Evolutionary conservation across 2,329 filamentous ascomycete genomes (phyloP).

Genomic region (Alternaria ventricosa): DNA sequence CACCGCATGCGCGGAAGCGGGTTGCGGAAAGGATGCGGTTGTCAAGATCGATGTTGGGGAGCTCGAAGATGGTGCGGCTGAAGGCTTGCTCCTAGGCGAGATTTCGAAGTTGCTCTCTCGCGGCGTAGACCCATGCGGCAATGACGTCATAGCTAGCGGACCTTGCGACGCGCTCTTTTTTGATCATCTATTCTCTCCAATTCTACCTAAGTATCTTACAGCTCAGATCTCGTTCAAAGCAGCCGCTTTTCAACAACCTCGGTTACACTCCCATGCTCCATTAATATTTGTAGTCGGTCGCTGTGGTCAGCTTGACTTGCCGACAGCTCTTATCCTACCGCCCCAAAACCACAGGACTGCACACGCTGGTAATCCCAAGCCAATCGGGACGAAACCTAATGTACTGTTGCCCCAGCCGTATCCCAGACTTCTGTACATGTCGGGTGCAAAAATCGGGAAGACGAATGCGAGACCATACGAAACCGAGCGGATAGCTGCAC

Average conservation of each 20-base stretch:
- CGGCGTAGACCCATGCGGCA: background rate
- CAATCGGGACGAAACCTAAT: constrained; percentile 28
- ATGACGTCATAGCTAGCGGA: background rate
- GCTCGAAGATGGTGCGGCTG: too few relatives aligned
- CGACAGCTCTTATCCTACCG: background rate
- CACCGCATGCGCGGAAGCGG: background rate
- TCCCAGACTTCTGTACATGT: constrained; percentile 41
- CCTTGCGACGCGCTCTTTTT: background rate
- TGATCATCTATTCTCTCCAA: background rate
- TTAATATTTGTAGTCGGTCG: background rate
- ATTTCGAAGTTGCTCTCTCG: too few relatives aligned
- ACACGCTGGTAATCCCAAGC: background rate
- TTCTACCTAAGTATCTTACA: background rate
- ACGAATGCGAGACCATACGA: constrained; percentile 26
- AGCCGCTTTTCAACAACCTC: background rate
- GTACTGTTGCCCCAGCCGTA: constrained; percentile 45
- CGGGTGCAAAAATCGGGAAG: constrained; percentile 47
- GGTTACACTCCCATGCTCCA: background rate
- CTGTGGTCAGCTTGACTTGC: background rate
- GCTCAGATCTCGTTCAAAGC: background rate
- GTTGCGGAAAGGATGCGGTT: background rate
- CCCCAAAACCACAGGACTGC: background rate
- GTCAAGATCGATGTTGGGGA: background rate
- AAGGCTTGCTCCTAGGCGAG: too few relatives aligned
- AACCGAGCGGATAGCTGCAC: background rate